Evolutionary conservation across 441 rosid genomes (phyloP), one percentile per base, ranked within the genome.

Genomic region (Bruguiera hainesii): DNA sequence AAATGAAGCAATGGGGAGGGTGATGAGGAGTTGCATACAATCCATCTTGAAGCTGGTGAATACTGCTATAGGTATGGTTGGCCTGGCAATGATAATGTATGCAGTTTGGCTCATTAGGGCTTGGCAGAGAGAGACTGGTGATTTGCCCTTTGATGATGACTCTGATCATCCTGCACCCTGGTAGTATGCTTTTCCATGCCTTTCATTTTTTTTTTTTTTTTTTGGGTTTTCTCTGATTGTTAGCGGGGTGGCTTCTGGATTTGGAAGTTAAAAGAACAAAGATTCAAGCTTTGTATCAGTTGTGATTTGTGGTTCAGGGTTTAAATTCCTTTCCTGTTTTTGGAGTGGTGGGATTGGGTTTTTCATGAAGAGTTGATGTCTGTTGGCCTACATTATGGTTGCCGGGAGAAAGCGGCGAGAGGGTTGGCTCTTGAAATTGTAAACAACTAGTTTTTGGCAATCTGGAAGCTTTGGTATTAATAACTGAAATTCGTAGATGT

Each of bases 61-160:
- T 84, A 87, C 84, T 15, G 46, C 85, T 20, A 65, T 84, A 7
- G 99, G 98, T 30, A 89, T 94, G 96, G 87, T 84, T 73, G 98
- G 98, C 19, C 56, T 88, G 53, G 89, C 87, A 39, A 80, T 84
- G 93, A 70, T 91, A 19, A 55, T 91, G 59, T 89, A 85, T 74
- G 75, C 84, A n/a, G 77, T 83, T 61, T 91, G 97, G 97, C 75
- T 89, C 35, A 75, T 88, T 60, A 76, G 87, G 77, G 84, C 74
- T 72, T 91, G 98, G 97, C 79, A 83, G 71, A 82, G 83, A 68
- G 81, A 87, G 74, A 77, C 66, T 68, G 90, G 85, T 50, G 77
- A 78, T 52, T 71, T 79, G 4, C 94, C 94, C 16, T 76, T 83
- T 64, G 67, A 63, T 61, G 77, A 52, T 64, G 82, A 71, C 39